Percentiles rank a stretch among this genome's conserved stretches.
Evolutionary conservation across 169 alveolate species (phyloP).

Genomic region (Cystoisospora suis): DNA sequence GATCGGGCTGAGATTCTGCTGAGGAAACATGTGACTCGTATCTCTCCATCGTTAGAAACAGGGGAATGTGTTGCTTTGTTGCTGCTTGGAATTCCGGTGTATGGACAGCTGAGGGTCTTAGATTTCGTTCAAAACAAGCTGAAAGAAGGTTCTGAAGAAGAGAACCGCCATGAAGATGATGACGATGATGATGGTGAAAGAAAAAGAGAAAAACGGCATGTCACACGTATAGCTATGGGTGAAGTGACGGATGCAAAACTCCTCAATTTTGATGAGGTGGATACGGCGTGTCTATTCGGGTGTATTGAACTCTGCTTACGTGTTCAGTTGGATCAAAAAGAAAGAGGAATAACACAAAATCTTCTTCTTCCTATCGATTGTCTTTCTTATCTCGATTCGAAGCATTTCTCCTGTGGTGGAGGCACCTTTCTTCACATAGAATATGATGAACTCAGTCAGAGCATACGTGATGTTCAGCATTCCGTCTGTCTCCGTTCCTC

Average conservation of each 20-base stretch:
- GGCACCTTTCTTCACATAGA: neutral
- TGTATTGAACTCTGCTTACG: neutral
- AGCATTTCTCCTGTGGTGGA: neutral
- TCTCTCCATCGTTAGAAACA: neutral
- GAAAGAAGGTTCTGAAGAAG: neutral
- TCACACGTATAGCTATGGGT: constrained; percentile 24
- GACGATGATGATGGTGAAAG: neutral
- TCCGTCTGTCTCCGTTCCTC: too few relatives aligned
- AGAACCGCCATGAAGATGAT: neutral
- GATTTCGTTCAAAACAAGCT: neutral
- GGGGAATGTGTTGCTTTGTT: neutral
- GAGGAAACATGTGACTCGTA: neutral
- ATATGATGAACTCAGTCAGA: neutral
- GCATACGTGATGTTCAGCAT: too few relatives aligned
- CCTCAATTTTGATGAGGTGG: constrained; percentile 14
- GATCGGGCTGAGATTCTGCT: neutral
- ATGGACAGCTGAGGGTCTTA: constrained; percentile 13
- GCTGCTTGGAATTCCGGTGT: constrained; percentile 32
- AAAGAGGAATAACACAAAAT: neutral
- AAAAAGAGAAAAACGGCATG: neutral
- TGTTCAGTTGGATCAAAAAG: neutral
- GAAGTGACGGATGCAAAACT: constrained; percentile 28
- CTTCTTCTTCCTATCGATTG: constrained; percentile 3
- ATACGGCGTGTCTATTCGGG: constrained; percentile 13
- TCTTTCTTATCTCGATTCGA: neutral